Percentiles rank a stretch among this genome's conserved stretches.
Evolutionary conservation across 805 yeast genomes (phyloP).

Genomic region (Wickerhamomyces kurtzmanii): DNA sequence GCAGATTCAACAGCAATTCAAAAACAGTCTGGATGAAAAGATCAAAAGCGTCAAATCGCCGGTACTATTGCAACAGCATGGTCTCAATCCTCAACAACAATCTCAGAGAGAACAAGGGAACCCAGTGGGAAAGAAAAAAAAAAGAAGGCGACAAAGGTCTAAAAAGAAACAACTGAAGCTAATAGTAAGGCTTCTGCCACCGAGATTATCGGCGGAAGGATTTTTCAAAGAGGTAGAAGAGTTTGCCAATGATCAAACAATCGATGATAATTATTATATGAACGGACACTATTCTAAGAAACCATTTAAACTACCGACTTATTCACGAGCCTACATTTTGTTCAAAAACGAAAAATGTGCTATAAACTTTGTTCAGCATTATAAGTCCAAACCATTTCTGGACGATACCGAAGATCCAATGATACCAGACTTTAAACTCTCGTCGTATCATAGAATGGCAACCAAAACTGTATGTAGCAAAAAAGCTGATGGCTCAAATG

Average conservation of each 20-base stretch:
- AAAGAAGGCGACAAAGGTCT: not conserved
- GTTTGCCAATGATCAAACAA: conserved; percentile 5
- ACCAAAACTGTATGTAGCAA: not conserved
- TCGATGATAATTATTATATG: conserved; percentile 24
- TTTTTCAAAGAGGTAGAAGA: conserved; percentile 17
- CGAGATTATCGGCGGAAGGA: conserved; percentile 19
- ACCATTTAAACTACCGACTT: conserved; percentile 27
- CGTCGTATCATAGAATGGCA: conserved; percentile 23
- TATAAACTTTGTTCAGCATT: conserved; percentile 16
- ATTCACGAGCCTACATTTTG: conserved; percentile 30
- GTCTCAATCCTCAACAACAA: too few relatives aligned
- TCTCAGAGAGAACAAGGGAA: too few relatives aligned
- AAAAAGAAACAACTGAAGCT: conserved; percentile 17
- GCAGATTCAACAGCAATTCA: conserved; percentile 1
- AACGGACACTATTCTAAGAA: conserved; percentile 26
- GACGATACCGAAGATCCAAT: conserved; percentile 18
- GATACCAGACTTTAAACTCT: conserved; percentile 24
- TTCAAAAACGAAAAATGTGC: conserved; percentile 21
- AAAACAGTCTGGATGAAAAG: too few relatives aligned
- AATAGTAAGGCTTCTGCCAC: conserved; percentile 33
- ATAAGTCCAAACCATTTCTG: conserved; percentile 11
- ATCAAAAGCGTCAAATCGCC: too few relatives aligned
- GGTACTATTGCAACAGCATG: too few relatives aligned
- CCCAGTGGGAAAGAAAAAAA: too few relatives aligned
- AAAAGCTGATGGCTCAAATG: conserved; percentile 1